A percentile compares a stretch with the other conserved stretches of the same genome.
Conservation (phyloP, 2,329 filamentous ascomycete species). For the Alternaria sp. region DNA sequence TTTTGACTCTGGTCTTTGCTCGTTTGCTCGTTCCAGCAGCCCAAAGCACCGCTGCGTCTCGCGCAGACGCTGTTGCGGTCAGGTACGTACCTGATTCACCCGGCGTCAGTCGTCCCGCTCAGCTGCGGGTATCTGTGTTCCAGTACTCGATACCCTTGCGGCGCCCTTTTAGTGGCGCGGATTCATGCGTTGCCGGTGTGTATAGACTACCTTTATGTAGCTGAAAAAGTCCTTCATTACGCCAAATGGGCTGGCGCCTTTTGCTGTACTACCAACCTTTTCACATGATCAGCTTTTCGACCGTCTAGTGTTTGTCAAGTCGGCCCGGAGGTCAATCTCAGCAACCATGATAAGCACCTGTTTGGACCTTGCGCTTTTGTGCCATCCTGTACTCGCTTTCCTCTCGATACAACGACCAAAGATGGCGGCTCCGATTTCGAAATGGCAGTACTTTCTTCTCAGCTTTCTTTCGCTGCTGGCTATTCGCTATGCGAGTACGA, state of each 20-base stretch:
- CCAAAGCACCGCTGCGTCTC: constrained; percentile 4
- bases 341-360: constrained; percentile 32
- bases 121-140: constrained; percentile 17
- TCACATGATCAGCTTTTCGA: constrained; percentile 6
- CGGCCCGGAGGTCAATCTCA: constrained; percentile 4
- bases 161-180: constrained; percentile 29
- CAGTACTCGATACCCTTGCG: constrained; percentile 14
- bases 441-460: constrained; percentile 34
- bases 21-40: not conserved
- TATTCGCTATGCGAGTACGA: constrained; percentile 31
- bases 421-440: constrained; percentile 29
- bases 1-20: not conserved
- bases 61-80: constrained; percentile 6
- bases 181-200: constrained; percentile 25
- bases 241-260: not conserved
- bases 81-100: constrained; percentile 11
- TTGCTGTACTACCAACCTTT: constrained; percentile 1
- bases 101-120: constrained; percentile 11
- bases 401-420: constrained; percentile 34
- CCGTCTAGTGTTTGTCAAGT: not conserved
- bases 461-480: constrained; percentile 35
- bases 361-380: constrained; percentile 41
- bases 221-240: not conserved
- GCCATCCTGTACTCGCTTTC: constrained; percentile 40
- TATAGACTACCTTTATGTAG: constrained; percentile 17